phyloP scores from a whole-genome alignment of 306 rosid species.

The Vigna trinervia region DNA sequence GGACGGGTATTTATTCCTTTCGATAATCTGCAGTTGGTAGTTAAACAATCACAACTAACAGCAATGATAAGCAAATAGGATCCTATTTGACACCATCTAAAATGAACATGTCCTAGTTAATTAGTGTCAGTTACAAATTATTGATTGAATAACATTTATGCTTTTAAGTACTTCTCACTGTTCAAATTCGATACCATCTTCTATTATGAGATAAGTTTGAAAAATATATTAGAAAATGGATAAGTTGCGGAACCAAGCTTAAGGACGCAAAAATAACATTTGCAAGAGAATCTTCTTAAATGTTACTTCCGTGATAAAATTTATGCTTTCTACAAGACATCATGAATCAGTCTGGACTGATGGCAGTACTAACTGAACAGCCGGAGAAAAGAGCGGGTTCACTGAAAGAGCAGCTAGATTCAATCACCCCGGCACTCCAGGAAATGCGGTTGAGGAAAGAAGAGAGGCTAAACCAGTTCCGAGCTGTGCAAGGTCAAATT shows the following conservation, averaged over 20 bases:
- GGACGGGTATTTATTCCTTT: constrained; percentile 73
- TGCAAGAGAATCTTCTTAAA: constrained; percentile 29
- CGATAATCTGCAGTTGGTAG: constrained; percentile 21
- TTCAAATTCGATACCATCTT: constrained; percentile 12
- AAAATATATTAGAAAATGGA: constrained; percentile 29
- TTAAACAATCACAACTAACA: constrained; percentile 40
- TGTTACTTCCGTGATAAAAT: constrained; percentile 16
- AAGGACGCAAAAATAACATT: constrained; percentile 16
- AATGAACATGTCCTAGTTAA: not conserved
- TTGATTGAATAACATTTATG: constrained; percentile 18
- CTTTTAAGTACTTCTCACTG: not conserved
- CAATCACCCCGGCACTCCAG: constrained; percentile 82
- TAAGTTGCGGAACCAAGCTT: not conserved
- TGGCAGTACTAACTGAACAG: constrained; percentile 56
- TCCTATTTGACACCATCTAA: constrained; percentile 14
- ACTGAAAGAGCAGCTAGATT: constrained; percentile 91
- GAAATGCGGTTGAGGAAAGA: constrained; percentile 89
- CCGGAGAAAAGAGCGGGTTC: constrained; percentile 90
- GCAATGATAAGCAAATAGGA: constrained; percentile 19
- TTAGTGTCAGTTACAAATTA: not conserved
- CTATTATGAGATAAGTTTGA: constrained; percentile 1
- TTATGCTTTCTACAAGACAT: constrained; percentile 40
- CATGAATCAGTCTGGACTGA: constrained; percentile 35
- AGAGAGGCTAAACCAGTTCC: constrained; percentile 85
- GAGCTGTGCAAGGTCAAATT: constrained; percentile 72